These are phyloP conservation scores for Xerocomus minutiporus DNA, from an alignment of 1,284 basidiomycete species.

Conservation along the genomic window DNA sequence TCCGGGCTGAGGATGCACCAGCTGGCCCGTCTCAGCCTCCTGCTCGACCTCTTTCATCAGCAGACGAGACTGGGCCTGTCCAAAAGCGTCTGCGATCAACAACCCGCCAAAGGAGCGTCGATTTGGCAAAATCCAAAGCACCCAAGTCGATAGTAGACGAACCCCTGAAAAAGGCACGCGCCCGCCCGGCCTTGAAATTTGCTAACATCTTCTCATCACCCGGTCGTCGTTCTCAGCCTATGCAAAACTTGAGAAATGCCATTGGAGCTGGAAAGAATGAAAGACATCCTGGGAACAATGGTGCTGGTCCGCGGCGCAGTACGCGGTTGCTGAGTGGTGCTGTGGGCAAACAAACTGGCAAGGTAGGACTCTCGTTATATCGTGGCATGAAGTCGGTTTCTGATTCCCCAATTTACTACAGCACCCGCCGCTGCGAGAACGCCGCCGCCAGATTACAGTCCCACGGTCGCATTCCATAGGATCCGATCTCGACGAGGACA, in stretches of 20 bases:
- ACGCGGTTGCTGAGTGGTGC: slow-evolving; percentile 58
- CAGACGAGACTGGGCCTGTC: slow-evolving; percentile 73
- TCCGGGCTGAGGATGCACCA: slow-evolving; percentile 33
- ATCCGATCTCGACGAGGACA: slow-evolving; percentile 66
- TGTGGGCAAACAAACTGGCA: slow-evolving; percentile 45
- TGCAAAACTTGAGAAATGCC: slow-evolving; percentile 51
- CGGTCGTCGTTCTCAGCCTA: slow-evolving; percentile 67
- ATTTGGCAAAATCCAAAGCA: slow-evolving; percentile 41
- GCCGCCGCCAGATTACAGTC: slow-evolving; percentile 50
- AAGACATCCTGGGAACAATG: slow-evolving; percentile 38
- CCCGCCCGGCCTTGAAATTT: slow-evolving; percentile 73
- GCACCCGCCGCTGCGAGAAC: slow-evolving; percentile 52
- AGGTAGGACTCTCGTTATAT: slow-evolving; percentile 26
- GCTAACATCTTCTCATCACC: slow-evolving; percentile 78
- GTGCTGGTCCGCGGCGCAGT: slow-evolving; percentile 57
- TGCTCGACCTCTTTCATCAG: slow-evolving; percentile 67
- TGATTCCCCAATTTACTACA: slow-evolving; percentile 20
- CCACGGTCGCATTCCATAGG: slow-evolving; percentile 56
- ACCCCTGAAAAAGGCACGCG: slow-evolving; percentile 78
- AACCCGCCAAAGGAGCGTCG: slow-evolving; percentile 49
- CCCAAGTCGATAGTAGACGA: slow-evolving; percentile 59
- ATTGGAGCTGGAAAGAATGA: slow-evolving; percentile 47
- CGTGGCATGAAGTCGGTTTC: slow-evolving; percentile 2
- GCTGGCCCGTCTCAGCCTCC: slow-evolving; percentile 42
- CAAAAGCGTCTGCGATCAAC: slow-evolving; percentile 69